Conservation (phyloP, 805 yeast genomes). For the Ogataea minuta region DNA sequence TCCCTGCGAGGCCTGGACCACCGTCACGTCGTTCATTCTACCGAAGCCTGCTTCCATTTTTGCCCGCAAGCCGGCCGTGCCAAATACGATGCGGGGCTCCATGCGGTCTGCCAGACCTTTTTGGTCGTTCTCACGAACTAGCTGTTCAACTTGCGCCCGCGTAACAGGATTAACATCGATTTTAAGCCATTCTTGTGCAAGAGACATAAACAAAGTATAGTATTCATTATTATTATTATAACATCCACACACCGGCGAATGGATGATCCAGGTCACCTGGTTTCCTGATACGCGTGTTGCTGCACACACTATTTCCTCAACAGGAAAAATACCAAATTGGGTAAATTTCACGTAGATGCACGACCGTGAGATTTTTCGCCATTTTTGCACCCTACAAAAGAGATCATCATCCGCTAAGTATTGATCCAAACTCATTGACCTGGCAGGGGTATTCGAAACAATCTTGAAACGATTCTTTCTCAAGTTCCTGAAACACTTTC, state of each 20-base stretch:
- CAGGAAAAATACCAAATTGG: slow-evolving; percentile 9
- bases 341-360: slow-evolving; percentile 5
- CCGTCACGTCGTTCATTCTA: slow-evolving; percentile 85
- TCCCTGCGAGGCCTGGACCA: slow-evolving; percentile 88
- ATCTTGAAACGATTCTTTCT: slow-evolving; percentile 2
- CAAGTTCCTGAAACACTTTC: background rate
- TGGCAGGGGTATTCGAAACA: background rate
- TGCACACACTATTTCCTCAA: slow-evolving; percentile 7
- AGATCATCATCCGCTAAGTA: background rate
- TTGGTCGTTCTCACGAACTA: slow-evolving; percentile 39
- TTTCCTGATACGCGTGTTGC: background rate
- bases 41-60: slow-evolving; percentile 88
- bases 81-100: slow-evolving; percentile 68
- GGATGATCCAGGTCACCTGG: too few species aligned
- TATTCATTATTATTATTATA: too few species aligned
- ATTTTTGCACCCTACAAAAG: slow-evolving; percentile 6
- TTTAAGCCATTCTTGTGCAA: slow-evolving; percentile 39
- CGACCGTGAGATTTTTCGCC: slow-evolving; percentile 11
- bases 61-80: slow-evolving; percentile 91
- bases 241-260: background rate
- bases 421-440: slow-evolving; percentile 1
- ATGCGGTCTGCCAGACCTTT: slow-evolving; percentile 52
- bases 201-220: slow-evolving; percentile 2
- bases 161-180: slow-evolving; percentile 43
- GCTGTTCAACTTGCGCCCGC: slow-evolving; percentile 49